A percentile compares a stretch with the other conserved stretches of the same genome.
Conservation (phyloP, 306 rosid genomes). For the Vigna radiata region DNA sequence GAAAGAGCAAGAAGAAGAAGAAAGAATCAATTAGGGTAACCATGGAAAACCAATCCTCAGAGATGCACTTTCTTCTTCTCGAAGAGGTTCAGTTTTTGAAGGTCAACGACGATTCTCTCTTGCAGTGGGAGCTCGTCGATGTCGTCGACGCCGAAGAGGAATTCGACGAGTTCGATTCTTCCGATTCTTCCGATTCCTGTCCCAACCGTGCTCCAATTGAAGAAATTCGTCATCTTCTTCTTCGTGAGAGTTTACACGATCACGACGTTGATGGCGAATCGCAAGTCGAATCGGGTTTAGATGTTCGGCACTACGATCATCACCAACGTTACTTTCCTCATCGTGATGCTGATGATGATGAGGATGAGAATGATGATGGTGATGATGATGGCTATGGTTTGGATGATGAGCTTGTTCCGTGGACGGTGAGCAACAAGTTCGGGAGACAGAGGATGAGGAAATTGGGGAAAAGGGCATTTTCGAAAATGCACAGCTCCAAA, state of each 20-base stretch:
- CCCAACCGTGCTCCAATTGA: constrained; percentile 35
- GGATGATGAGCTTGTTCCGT: constrained; percentile 91
- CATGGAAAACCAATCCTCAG: constrained; percentile 55
- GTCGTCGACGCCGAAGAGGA: constrained; percentile 44
- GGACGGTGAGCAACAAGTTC: constrained; percentile 68
- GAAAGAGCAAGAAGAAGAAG: neutral
- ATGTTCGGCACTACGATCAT: neutral
- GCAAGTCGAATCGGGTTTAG: neutral
- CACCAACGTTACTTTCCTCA: too few species aligned
- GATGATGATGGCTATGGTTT: constrained; percentile 54
- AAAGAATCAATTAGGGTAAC: constrained; percentile 22
- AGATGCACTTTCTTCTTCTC: constrained; percentile 51
- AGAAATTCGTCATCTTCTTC: constrained; percentile 3
- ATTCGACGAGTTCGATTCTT: constrained; percentile 16
- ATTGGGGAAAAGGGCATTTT: constrained; percentile 77
- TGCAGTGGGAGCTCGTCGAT: constrained; percentile 63
- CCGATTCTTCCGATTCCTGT: constrained; percentile 42
- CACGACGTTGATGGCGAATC: neutral
- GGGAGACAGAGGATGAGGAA: constrained; percentile 92
- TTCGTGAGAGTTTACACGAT: constrained; percentile 21
- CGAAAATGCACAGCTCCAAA: constrained; percentile 73
- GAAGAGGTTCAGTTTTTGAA: constrained; percentile 57
- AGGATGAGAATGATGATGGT: constrained; percentile 37
- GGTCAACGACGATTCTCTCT: constrained; percentile 51
- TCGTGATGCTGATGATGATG: constrained; percentile 1